These are phyloP conservation scores for Pisolithus microcarpus DNA, from an alignment of 768 basidiomycete genomes.

Conservation along the genomic window DNA sequence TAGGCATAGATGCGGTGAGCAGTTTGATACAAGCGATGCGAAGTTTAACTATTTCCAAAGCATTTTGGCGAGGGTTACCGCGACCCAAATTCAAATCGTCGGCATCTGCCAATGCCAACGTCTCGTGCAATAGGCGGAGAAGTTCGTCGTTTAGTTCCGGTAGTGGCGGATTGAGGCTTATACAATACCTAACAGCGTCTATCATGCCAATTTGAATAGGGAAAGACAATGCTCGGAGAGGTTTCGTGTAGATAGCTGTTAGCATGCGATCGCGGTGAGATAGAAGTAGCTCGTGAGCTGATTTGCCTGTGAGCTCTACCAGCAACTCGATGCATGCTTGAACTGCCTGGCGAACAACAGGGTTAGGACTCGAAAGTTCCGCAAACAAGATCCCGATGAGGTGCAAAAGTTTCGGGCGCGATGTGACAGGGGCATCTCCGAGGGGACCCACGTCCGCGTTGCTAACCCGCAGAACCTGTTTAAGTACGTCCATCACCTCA, in stretches of 20 bases:
- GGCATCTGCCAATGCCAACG: slow-evolving; percentile 90
- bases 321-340: slow-evolving; percentile 77
- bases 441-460: slow-evolving; percentile 42
- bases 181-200: slow-evolving; percentile 90
- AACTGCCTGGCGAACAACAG: slow-evolving; percentile 75
- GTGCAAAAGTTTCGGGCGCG: slow-evolving; percentile 53
- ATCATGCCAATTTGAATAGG: slow-evolving; percentile 97
- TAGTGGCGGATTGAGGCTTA: slow-evolving; percentile 82
- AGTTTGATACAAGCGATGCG: slow-evolving; percentile 92
- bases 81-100: slow-evolving; percentile 83
- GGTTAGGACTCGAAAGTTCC: slow-evolving; percentile 82
- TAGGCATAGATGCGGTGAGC: slow-evolving; percentile 88
- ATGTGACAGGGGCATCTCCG: slow-evolving; percentile 34
- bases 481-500: slow-evolving; percentile 72
- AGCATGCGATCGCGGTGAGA: slow-evolving; percentile 86
- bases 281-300: slow-evolving; percentile 71
- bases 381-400: slow-evolving; percentile 80
- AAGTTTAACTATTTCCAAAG: slow-evolving; percentile 77
- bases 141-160: slow-evolving; percentile 91
- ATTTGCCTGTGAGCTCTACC: slow-evolving; percentile 62
- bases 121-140: slow-evolving; percentile 84
- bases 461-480: slow-evolving; percentile 56
- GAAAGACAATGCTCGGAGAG: slow-evolving; percentile 89
- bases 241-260: slow-evolving; percentile 90
- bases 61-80: slow-evolving; percentile 67